Conservation (phyloP, 495 filamentous ascomycete genomes). For the Penicillium steckii region DNA sequence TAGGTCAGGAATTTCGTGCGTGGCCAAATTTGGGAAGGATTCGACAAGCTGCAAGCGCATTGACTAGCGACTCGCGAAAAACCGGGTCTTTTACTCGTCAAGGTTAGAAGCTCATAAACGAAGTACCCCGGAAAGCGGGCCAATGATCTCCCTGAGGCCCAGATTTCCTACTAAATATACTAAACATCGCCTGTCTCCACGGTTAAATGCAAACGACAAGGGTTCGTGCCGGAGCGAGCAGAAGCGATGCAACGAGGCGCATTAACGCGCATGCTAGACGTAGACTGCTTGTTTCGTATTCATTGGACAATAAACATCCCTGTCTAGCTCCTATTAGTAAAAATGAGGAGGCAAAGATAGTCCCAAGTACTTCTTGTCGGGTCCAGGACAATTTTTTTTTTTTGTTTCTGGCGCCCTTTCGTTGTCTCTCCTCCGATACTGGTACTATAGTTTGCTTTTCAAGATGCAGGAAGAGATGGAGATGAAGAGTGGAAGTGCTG, state of each 20-base stretch:
- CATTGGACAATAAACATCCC: conserved; percentile 10
- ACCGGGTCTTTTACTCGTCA: background rate
- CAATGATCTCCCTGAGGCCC: background rate
- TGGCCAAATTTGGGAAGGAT: too few relatives aligned
- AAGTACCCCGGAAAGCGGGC: background rate
- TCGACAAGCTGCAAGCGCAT: background rate
- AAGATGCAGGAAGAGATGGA: conserved; percentile 25
- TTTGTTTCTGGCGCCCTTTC: conserved; percentile 2
- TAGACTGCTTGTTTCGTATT: conserved; percentile 11
- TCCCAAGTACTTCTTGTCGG: conserved; percentile 7
- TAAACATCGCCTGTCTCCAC: background rate
- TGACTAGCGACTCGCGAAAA: background rate
- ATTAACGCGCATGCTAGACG: conserved; percentile 3
- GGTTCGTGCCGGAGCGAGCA: conserved; percentile 13
- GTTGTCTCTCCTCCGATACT: background rate
- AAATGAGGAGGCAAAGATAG: conserved; percentile 3
- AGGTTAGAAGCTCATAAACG: background rate
- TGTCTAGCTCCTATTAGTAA: conserved; percentile 5
- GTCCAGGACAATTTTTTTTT: background rate
- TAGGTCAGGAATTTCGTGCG: too few relatives aligned
- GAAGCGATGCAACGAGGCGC: conserved; percentile 1
- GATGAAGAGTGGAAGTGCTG: conserved; percentile 21
- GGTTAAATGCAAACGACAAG: conserved; percentile 11
- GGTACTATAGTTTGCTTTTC: background rate
- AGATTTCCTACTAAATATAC: background rate